A percentile compares a stretch with the other conserved stretches of the same genome.
phyloP scores from a whole-genome alignment of 495 filamentous ascomycete genomes.

The Venustampulla echinocandica region DNA sequence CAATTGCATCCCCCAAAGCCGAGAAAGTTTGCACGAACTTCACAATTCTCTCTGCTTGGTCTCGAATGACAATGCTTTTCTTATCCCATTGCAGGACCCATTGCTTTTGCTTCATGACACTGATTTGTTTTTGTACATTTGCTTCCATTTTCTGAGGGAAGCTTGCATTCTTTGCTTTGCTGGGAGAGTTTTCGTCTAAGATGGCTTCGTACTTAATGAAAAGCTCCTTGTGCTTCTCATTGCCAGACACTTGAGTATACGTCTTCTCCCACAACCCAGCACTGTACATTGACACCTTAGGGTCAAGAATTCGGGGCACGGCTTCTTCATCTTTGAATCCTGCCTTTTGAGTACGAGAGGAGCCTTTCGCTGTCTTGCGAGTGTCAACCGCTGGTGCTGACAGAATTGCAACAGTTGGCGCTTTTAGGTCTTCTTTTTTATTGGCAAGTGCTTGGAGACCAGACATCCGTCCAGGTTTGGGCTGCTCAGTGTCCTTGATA shows the following conservation, averaged over 20 bases:
- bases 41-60: conserved; percentile 11
- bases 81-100: conserved; percentile 12
- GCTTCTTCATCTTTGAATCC: conserved; percentile 7
- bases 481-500: neutral
- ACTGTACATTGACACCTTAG: conserved; percentile 2
- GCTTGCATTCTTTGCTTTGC: neutral
- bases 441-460: neutral
- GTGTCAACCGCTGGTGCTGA: neutral
- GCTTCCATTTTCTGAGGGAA: conserved; percentile 6
- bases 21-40: conserved; percentile 8
- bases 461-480: neutral
- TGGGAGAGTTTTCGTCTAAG: conserved; percentile 1
- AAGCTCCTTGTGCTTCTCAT: conserved; percentile 6
- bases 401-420: neutral
- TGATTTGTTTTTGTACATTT: conserved; percentile 5
- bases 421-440: neutral
- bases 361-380: neutral
- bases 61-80: conserved; percentile 8
- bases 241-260: neutral
- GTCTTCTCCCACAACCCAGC: conserved; percentile 7
- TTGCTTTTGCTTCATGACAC: conserved; percentile 11
- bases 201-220: conserved; percentile 9
- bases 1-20: conserved; percentile 1
- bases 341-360: neutral
- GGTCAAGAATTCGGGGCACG: conserved; percentile 5